phyloP scores from a whole-genome alignment of 495 filamentous ascomycete genomes.

The Clohesyomyces aquaticus region DNA sequence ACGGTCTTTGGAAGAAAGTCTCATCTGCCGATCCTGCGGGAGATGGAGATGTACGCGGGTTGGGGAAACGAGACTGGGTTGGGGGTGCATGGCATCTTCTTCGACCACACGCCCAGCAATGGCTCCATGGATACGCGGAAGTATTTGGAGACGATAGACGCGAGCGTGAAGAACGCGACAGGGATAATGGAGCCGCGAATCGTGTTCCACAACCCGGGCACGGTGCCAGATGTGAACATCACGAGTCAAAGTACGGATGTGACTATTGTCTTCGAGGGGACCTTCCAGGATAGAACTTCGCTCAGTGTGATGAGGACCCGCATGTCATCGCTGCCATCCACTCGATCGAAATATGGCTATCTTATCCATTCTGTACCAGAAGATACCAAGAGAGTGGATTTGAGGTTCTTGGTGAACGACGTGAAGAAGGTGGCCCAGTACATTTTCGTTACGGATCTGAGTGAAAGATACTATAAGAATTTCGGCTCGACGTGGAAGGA shows the following conservation, averaged over 20 bases:
- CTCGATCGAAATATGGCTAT: conserved; percentile 6
- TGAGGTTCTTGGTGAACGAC: conserved; percentile 18
- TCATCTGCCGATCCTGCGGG: background rate
- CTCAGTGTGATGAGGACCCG: background rate
- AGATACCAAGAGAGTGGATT: background rate
- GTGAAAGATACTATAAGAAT: conserved; percentile 5
- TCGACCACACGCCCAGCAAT: too few relatives aligned
- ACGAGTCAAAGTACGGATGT: conserved; percentile 2
- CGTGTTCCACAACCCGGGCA: conserved; percentile 15
- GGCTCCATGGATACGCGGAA: too few relatives aligned
- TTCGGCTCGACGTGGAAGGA: conserved; percentile 8
- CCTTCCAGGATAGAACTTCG: background rate
- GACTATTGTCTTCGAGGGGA: conserved; percentile 22
- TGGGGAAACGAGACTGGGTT: background rate
- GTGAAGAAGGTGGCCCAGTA: conserved; percentile 15
- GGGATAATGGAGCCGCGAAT: conserved; percentile 7
- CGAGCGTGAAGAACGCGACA: background rate
- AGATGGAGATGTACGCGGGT: background rate
- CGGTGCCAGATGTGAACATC: conserved; percentile 11
- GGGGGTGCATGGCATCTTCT: background rate
- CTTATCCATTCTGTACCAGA: conserved; percentile 5
- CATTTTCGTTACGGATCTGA: conserved; percentile 15
- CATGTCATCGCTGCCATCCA: background rate
- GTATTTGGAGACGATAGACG: conserved; percentile 11
- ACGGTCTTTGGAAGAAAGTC: background rate